Evolutionary conservation across 768 basidiomycete genomes (phyloP).

Genomic region (Tremella fuciformis): DNA sequence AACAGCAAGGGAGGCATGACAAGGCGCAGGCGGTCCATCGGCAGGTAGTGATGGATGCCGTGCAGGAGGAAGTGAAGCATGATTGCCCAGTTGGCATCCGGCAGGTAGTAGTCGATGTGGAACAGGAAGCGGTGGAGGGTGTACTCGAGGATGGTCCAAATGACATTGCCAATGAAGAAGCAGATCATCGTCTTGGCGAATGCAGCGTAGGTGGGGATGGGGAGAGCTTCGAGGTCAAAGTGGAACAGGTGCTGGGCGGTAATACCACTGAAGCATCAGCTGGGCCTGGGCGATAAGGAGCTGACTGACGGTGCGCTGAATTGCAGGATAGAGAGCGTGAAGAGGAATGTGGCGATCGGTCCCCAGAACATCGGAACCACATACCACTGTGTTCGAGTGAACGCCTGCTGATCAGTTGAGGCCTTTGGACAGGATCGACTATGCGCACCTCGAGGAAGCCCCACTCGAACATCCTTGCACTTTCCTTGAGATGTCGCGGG

Average conservation of each 20-base stretch:
- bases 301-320: constrained; percentile 58
- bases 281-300: background rate
- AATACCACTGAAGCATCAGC: constrained; percentile 40
- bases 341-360: constrained; percentile 77
- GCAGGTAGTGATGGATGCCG: constrained; percentile 95
- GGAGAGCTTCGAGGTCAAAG: constrained; percentile 55
- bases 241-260: constrained; percentile 31
- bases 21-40: constrained; percentile 89
- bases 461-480: constrained; percentile 83
- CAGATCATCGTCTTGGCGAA: constrained; percentile 62
- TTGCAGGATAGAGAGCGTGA: constrained; percentile 69
- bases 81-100: constrained; percentile 75
- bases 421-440: constrained; percentile 1
- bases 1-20: constrained; percentile 96
- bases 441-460: constrained; percentile 68
- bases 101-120: constrained; percentile 84
- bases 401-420: constrained; percentile 56
- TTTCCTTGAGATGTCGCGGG: constrained; percentile 77
- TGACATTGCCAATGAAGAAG: constrained; percentile 78
- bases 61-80: constrained; percentile 88
- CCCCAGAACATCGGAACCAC: constrained; percentile 88
- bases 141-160: constrained; percentile 96
- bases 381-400: constrained; percentile 87
- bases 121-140: constrained; percentile 92
- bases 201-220: constrained; percentile 54